Conservation (phyloP, 2,329 filamentous ascomycete genomes). For the Aurifilum marmelostoma region DNA sequence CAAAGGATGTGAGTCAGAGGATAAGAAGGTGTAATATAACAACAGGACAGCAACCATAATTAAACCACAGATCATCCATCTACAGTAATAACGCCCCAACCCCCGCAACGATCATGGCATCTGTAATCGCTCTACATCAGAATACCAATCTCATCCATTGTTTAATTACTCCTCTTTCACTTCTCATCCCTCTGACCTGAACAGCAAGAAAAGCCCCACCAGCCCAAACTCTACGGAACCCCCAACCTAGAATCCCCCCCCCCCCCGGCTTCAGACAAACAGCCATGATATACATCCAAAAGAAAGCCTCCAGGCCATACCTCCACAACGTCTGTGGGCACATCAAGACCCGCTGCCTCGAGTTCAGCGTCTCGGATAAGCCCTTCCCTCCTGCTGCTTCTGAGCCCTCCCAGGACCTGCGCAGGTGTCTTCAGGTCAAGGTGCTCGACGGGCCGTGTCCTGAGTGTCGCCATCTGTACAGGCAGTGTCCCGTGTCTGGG, state of each 20-base stretch:
- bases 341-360: conserved; percentile 8
- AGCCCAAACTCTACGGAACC: too few species aligned
- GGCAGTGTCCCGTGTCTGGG: conserved; percentile 2
- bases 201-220: too few species aligned
- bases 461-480: not conserved
- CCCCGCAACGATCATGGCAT: too few species aligned
- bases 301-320: not conserved
- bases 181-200: too few species aligned
- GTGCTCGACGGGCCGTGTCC: not conserved
- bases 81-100: not conserved
- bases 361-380: conserved; percentile 1
- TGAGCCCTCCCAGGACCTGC: not conserved
- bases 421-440: not conserved
- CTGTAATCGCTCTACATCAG: too few species aligned
- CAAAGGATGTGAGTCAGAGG: not conserved
- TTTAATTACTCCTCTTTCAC: too few species aligned
- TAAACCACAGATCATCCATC: not conserved
- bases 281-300: not conserved
- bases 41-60: not conserved
- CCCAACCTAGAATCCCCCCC: too few species aligned
- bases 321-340: conserved; percentile 10
- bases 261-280: too few species aligned
- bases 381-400: not conserved
- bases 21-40: not conserved
- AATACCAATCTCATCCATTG: too few species aligned